Evolutionary conservation across 306 rosid genomes (phyloP).

Genomic region (Canavalia ensiformis): DNA sequence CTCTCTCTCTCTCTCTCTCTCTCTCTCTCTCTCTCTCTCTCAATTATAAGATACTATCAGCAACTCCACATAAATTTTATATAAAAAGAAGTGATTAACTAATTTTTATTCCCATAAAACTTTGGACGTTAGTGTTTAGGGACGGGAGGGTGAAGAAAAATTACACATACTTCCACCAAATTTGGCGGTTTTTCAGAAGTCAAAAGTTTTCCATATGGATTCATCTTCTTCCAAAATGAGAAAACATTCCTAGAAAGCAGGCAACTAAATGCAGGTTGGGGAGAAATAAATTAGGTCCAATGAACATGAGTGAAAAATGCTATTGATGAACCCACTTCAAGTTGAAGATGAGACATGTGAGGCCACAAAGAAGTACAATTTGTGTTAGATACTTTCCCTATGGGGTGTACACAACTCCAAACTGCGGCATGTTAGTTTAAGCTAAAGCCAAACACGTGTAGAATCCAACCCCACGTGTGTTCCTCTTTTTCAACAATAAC

Average conservation of each 20-base stretch:
- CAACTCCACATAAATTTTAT: too few species aligned
- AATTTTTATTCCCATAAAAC: too few species aligned
- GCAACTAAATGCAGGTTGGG: constrained; percentile 19
- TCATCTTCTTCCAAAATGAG: background rate
- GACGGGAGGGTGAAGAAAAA: too few species aligned
- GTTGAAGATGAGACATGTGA: constrained; percentile 50
- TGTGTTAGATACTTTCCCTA: constrained; percentile 39
- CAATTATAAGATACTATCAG: background rate
- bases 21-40: background rate
- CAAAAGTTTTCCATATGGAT: background rate
- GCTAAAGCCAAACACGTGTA: constrained; percentile 44
- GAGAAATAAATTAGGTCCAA: constrained; percentile 29
- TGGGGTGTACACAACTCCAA: background rate
- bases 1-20: too few species aligned
- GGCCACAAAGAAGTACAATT: constrained; percentile 42
- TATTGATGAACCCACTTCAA: constrained; percentile 49
- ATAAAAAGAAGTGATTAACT: too few species aligned
- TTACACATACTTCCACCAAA: too few species aligned
- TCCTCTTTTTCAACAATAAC: constrained; percentile 28
- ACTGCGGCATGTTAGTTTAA: constrained; percentile 37
- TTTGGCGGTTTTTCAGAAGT: background rate
- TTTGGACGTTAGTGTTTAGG: too few species aligned
- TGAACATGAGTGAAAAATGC: constrained; percentile 43
- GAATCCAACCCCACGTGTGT: constrained; percentile 43
- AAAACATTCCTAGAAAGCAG: constrained; percentile 3